A percentile compares a stretch with the other conserved stretches of the same genome.
Evolutionary conservation across 495 filamentous ascomycete genomes (phyloP).

Genomic region (Stereocaulon alpinum): DNA sequence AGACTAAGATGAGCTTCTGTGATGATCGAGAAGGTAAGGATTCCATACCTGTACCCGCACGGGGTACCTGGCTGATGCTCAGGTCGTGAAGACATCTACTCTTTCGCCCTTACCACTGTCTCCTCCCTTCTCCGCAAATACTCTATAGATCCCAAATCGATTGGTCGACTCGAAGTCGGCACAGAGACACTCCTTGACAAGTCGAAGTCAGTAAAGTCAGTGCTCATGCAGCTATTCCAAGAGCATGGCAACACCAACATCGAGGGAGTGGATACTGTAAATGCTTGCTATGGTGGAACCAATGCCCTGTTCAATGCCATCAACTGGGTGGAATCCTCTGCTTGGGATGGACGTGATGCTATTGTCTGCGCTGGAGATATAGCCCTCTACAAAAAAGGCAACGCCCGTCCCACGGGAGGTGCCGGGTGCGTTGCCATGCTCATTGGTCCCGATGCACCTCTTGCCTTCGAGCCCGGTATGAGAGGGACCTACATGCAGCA

Average conservation of each 20-base stretch:
- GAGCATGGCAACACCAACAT: conserved; percentile 79
- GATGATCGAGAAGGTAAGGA: conserved; percentile 88
- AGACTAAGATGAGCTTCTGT: conserved; percentile 99
- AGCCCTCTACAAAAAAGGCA: conserved; percentile 94
- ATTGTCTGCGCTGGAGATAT: conserved; percentile 95
- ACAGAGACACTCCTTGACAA: conserved; percentile 98
- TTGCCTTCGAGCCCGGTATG: conserved; percentile 85
- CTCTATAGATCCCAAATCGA: conserved; percentile 78
- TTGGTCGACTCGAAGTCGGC: conserved; percentile 92
- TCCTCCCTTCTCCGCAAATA: conserved; percentile 88
- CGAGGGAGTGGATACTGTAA: conserved; percentile 92
- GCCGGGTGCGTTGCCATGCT: conserved; percentile 92
- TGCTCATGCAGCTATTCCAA: conserved; percentile 94
- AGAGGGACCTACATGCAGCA: conserved; percentile 89
- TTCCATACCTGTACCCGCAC: background rate
- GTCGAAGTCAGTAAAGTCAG: conserved; percentile 99
- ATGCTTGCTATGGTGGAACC: conserved; percentile 97
- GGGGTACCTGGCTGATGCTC: conserved; percentile 8
- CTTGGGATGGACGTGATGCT: conserved; percentile 91
- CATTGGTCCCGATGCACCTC: conserved; percentile 82
- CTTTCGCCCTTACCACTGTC: conserved; percentile 77
- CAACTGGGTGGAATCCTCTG: conserved; percentile 97
- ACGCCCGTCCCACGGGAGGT: conserved; percentile 89
- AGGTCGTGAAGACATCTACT: conserved; percentile 78
- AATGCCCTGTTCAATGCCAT: conserved; percentile 95